phyloP scores from a whole-genome alignment of 345 rosid species.

The Citrus cavaleriei region DNA sequence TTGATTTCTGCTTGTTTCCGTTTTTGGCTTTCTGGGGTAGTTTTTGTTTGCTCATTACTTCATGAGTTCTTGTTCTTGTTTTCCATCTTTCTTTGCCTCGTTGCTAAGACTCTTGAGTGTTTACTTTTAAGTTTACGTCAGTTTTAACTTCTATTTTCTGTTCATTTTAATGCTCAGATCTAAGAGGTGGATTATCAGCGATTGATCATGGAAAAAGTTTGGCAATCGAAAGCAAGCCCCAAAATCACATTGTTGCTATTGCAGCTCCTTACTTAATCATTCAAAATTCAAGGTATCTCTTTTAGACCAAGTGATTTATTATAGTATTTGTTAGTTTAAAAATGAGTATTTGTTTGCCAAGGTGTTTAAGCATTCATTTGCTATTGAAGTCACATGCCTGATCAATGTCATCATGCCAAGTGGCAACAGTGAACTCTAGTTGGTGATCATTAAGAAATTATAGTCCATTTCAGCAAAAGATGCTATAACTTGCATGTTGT shows the following conservation, averaged over 20 bases:
- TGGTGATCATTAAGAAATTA: background rate
- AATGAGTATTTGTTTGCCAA: background rate
- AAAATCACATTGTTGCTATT: slow-evolving; percentile 35
- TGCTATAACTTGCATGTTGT: background rate
- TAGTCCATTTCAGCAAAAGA: background rate
- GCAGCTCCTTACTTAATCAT: slow-evolving; percentile 16
- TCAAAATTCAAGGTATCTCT: slow-evolving; percentile 49
- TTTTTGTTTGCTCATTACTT: slow-evolving; percentile 3
- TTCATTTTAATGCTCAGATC: slow-evolving; percentile 32
- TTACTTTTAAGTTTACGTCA: background rate
- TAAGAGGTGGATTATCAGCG: slow-evolving; percentile 27
- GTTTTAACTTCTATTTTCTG: background rate
- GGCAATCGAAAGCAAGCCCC: slow-evolving; percentile 29
- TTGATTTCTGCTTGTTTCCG: slow-evolving; percentile 1
- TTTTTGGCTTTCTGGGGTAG: slow-evolving; percentile 11
- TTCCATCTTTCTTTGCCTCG: background rate
- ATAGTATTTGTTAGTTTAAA: background rate
- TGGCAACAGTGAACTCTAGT: background rate
- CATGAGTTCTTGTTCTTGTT: background rate
- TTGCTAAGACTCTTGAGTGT: background rate
- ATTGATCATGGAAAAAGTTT: slow-evolving; percentile 31
- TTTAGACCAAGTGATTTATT: slow-evolving; percentile 9
- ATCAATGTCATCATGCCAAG: background rate
- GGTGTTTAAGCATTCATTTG: background rate
- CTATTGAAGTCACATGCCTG: background rate